Conservation (phyloP, 495 filamentous ascomycete species). For the Aspergillus homomorphus region DNA sequence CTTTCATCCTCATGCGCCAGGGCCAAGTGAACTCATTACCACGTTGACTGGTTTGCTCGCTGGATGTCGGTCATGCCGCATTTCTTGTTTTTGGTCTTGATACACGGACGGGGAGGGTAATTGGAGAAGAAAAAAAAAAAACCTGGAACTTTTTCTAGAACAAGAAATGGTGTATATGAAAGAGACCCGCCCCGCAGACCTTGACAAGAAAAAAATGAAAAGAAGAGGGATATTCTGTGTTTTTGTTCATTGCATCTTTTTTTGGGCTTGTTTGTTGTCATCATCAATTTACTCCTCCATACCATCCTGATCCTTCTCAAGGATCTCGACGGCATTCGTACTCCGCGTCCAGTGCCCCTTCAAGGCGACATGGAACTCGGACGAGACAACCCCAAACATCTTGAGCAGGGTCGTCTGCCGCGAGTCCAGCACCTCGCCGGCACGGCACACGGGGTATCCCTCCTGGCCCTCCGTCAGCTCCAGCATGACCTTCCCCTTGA, state of each 20-base stretch:
- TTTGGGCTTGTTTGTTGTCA: not conserved
- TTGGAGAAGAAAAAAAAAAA: slow-evolving; percentile 16
- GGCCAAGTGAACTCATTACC: no score
- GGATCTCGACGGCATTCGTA: slow-evolving; percentile 40
- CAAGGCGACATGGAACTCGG: slow-evolving; percentile 80
- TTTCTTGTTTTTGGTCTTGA: not conserved
- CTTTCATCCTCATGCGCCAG: not conserved
- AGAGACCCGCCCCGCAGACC: slow-evolving; percentile 19
- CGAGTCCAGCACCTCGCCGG: slow-evolving; percentile 78
- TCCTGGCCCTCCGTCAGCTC: slow-evolving; percentile 67
- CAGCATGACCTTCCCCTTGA: slow-evolving; percentile 82
- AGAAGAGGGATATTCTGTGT: slow-evolving; percentile 1
- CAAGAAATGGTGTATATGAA: slow-evolving; percentile 19
- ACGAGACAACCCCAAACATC: slow-evolving; percentile 82
- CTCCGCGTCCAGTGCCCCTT: slow-evolving; percentile 57
- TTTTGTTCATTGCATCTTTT: not conserved
- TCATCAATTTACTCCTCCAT: slow-evolving; percentile 37
- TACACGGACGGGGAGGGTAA: not conserved
- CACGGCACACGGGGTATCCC: slow-evolving; percentile 70
- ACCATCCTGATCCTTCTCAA: slow-evolving; percentile 34
- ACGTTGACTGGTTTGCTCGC: no score
- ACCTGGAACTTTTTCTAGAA: slow-evolving; percentile 19
- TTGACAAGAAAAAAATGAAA: slow-evolving; percentile 16
- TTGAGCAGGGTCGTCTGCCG: slow-evolving; percentile 91
- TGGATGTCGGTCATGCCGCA: no score